A percentile compares a stretch with the other conserved stretches of the same genome.
Conservation (phyloP, 2,329 filamentous ascomycete species). For the Leptographium procerum region DNA sequence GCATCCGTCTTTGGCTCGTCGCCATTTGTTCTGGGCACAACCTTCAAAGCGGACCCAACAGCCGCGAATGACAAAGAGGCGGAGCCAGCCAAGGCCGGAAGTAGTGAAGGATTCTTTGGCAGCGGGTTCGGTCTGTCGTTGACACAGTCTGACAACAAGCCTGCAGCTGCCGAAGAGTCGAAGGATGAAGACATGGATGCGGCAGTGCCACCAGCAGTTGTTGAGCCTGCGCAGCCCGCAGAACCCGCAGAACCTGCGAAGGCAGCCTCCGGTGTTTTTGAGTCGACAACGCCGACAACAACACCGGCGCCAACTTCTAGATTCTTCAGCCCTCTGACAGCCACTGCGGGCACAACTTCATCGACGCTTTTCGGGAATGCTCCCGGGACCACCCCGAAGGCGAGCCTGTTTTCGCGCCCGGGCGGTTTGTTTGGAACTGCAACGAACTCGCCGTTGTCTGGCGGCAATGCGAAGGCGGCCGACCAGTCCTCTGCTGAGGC, state of each 20-base stretch:
- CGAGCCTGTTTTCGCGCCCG: background rate
- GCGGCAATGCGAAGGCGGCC: background rate
- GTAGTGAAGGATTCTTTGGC: constrained; percentile 40
- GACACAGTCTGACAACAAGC: constrained; percentile 25
- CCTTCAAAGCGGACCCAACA: constrained; percentile 53
- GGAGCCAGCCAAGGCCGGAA: constrained; percentile 22
- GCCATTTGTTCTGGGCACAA: constrained; percentile 56
- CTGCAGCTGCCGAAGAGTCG: constrained; percentile 8
- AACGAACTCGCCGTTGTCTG: background rate
- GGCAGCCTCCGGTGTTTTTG: constrained; percentile 9
- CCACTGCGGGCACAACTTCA: background rate
- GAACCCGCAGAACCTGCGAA: too few relatives aligned
- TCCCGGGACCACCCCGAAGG: background rate
- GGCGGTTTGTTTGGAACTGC: constrained; percentile 1
- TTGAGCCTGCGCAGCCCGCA: constrained; percentile 10
- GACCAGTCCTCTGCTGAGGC: background rate
- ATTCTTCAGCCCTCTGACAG: constrained; percentile 12
- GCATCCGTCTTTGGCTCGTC: constrained; percentile 32
- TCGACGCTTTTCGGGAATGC: constrained; percentile 7
- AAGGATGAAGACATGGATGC: constrained; percentile 45
- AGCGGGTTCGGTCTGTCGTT: constrained; percentile 49
- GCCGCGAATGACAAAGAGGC: constrained; percentile 48
- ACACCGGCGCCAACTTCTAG: constrained; percentile 14
- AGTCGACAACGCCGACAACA: constrained; percentile 15
- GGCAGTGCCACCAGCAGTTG: constrained; percentile 16